These are phyloP conservation scores for Exophiala oligosperma DNA, from an alignment of 2,329 filamentous ascomycete genomes.

Conservation along the genomic window DNA sequence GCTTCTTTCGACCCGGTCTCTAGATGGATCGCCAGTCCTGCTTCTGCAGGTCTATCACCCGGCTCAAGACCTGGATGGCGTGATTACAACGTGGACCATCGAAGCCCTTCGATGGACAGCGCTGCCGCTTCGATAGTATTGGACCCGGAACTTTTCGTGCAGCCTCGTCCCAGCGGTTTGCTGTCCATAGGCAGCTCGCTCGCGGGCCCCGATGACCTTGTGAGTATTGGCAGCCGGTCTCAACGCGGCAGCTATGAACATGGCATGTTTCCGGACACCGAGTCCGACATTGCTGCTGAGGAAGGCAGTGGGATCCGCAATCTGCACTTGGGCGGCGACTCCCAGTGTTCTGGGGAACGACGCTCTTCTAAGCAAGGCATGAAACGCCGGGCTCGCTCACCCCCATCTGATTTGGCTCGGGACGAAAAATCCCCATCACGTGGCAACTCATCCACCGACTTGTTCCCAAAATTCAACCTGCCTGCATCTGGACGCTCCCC, in stretches of 20 bases:
- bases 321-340: slow-evolving; percentile 39
- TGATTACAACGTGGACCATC: slow-evolving; percentile 41
- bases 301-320: slow-evolving; percentile 39
- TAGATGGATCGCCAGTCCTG: slow-evolving; percentile 41
- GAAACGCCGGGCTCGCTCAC: slow-evolving; percentile 65
- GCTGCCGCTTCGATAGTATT: slow-evolving; percentile 39
- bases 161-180: slow-evolving; percentile 37
- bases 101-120: slow-evolving; percentile 47
- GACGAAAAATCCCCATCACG: slow-evolving; percentile 36
- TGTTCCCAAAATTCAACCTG: slow-evolving; percentile 12
- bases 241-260: slow-evolving; percentile 65
- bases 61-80: slow-evolving; percentile 41
- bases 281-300: slow-evolving; percentile 42
- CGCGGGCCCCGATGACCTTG: slow-evolving; percentile 49
- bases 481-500: slow-evolving; percentile 48
- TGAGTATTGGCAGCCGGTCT: slow-evolving; percentile 52
- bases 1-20: slow-evolving; percentile 22
- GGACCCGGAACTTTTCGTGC: slow-evolving; percentile 42
- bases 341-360: slow-evolving; percentile 36
- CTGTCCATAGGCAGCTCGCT: slow-evolving; percentile 52
- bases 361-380: slow-evolving; percentile 52
- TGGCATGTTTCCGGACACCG: slow-evolving; percentile 53
- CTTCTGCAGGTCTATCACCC: slow-evolving; percentile 43
- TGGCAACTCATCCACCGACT: slow-evolving; percentile 24
- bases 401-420: slow-evolving; percentile 54